A percentile compares a stretch with the other conserved stretches of the same genome.
phyloP scores from a whole-genome alignment of 1,284 basidiomycete genomes.

The Pseudozyma pruni region DNA sequence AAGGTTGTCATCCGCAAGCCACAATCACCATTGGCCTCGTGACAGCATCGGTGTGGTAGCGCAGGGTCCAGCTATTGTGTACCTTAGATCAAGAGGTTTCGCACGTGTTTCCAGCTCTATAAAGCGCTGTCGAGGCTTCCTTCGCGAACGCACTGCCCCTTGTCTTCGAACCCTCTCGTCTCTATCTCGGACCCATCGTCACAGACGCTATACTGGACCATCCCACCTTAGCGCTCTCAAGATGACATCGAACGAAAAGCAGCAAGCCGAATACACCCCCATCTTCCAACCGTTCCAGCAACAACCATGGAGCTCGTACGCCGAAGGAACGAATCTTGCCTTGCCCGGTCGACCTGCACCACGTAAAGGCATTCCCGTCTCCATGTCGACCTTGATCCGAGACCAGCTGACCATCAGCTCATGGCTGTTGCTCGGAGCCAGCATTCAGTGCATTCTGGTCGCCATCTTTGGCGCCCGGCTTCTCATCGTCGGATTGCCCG shows the following conservation, averaged over 20 bases:
- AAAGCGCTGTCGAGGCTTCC: too few species aligned
- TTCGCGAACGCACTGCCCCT: too few species aligned
- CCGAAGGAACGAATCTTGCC: neutral
- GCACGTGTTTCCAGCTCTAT: too few species aligned
- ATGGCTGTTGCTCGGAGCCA: slow-evolving; percentile 23
- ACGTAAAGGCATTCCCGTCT: neutral
- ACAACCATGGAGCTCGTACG: slow-evolving; percentile 21
- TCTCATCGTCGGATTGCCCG: slow-evolving; percentile 12
- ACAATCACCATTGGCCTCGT: too few species aligned
- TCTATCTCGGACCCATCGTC: too few species aligned
- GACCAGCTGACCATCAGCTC: slow-evolving; percentile 21
- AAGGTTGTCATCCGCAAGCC: too few species aligned
- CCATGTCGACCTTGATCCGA: neutral
- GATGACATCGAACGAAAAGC: neutral
- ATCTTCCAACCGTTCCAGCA: slow-evolving; percentile 17
- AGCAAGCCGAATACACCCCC: slow-evolving; percentile 2
- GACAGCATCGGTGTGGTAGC: too few species aligned
- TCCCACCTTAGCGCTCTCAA: neutral
- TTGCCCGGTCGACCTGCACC: slow-evolving; percentile 7
- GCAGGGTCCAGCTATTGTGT: too few species aligned
- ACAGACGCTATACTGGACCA: too few species aligned
- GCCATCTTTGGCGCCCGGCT: slow-evolving; percentile 13
- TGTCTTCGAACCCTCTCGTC: too few species aligned
- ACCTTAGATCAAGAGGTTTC: too few species aligned
- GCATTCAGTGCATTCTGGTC: slow-evolving; percentile 14